Evolutionary conservation across 768 basidiomycete genomes (phyloP), one percentile per base, ranked within the genome.

Genomic region (Russula virescens): DNA sequence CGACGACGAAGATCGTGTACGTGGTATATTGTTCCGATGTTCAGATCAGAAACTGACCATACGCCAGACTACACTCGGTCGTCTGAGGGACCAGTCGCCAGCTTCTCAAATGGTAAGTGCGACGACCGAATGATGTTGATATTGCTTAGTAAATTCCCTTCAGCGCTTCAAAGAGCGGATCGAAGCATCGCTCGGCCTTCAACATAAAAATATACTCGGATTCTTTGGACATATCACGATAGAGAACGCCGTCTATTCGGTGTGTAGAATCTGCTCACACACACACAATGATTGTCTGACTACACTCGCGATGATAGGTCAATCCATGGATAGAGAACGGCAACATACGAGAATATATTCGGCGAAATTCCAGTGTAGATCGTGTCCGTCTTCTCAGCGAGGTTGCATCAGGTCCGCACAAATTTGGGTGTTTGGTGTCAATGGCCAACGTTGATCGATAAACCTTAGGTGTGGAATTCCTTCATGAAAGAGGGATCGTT

Each of bases 291-390:
- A 40, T 53, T 5, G 16, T n/a, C 26, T 58, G 21, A 58, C 26
- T 21, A 26, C 14, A 2, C 19, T 42, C 58, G 9, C 19, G 52
- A 16, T 58, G 55, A 43, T 55, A 80, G 77, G 79, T 81, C 58
- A 77, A 75, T 45, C 78, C 80, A 5, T 79, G 76, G 76, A 78
- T 80, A 75, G 72, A 75, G 25, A 74, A 80, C 58, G 76, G 78
- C 13, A 77, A 77, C 21, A 73, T 74, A 2, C 65, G 76, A 19
- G 62, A 66, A 0, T 80, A 78, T 67, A 60, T 79, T 18, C 69
- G 69, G 26, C 66, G 62, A 45, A 62, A 71, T 62, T 72, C 75
- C 1, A 60, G 70, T 16, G 73, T 63, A 7, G 75, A 79, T 54
- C 74, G 77, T 7, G 48, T 78, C 60, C 73, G 71, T 47, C 64